Evolutionary conservation across 2,329 filamentous ascomycete species (phyloP).

Genomic region (Anthostomella pinea): DNA sequence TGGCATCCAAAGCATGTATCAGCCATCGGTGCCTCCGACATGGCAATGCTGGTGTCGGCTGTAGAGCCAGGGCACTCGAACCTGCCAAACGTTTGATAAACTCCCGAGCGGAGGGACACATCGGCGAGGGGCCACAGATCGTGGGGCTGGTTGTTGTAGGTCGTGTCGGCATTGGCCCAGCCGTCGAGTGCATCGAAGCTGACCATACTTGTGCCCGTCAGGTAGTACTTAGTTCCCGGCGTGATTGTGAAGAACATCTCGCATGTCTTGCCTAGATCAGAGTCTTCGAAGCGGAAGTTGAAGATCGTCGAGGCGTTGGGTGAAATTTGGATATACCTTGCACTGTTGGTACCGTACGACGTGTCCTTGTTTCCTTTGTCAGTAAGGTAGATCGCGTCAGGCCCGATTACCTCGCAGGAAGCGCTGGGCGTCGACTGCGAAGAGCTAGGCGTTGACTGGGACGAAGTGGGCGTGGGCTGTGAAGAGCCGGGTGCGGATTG

Average conservation of each 20-base stretch:
- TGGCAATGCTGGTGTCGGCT: conserved; percentile 10
- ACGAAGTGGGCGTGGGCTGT: conserved; percentile 30
- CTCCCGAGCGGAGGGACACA: conserved; percentile 7
- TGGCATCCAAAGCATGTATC: conserved; percentile 24
- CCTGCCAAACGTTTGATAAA: conserved; percentile 8
- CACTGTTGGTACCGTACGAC: conserved; percentile 31
- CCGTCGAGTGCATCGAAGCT: conserved; percentile 20
- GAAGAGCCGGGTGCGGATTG: too few species aligned
- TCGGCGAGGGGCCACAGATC: conserved; percentile 17
- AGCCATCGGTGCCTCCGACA: conserved; percentile 18
- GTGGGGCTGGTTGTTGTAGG: conserved; percentile 17
- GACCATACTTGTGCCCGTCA: conserved; percentile 20
- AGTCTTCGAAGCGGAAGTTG: conserved; percentile 64
- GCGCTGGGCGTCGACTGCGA: conserved; percentile 5
- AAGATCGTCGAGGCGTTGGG: conserved; percentile 56
- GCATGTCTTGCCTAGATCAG: conserved; percentile 56
- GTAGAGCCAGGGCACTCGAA: conserved; percentile 23
- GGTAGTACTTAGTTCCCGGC: conserved; percentile 5
- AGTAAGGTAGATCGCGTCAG: conserved; percentile 49
- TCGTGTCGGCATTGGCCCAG: conserved; percentile 15
- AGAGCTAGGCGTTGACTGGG: conserved; percentile 7
- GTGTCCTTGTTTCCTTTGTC: conserved; percentile 51
- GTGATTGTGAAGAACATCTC: conserved; percentile 56
- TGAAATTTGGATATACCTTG: conserved; percentile 50
- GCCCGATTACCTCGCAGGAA: conserved; percentile 8